Conservation (phyloP, 2,329 filamentous ascomycete genomes). For the Microdochium paspali region DNA sequence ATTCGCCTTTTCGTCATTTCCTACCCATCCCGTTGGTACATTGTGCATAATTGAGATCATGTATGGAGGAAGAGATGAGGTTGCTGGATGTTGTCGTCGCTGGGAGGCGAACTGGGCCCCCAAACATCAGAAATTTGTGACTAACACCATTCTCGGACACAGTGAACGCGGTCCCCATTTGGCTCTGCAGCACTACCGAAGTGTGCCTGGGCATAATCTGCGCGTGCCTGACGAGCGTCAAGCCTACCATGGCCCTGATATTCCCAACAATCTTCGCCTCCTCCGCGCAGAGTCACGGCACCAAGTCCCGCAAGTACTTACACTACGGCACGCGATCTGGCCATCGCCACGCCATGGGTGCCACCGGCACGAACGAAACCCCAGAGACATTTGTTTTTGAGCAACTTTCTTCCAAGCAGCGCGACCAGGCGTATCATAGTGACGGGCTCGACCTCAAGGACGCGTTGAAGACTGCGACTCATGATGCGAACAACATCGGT, state of each 20-base stretch:
- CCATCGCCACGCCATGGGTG: too few relatives aligned
- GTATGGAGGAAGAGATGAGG: too few relatives aligned
- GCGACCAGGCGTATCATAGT: background rate
- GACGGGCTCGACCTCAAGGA: background rate
- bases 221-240: background rate
- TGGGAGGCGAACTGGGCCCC: too few relatives aligned
- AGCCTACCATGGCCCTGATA: background rate
- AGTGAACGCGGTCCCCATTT: background rate
- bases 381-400: background rate
- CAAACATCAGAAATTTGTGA: background rate
- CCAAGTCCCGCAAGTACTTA: background rate
- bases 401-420: background rate
- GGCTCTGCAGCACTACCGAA: background rate
- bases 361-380: too few relatives aligned
- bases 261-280: background rate
- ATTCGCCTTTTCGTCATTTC: too few relatives aligned
- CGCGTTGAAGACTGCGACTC: background rate
- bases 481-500: too few relatives aligned
- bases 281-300: background rate
- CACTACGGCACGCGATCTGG: background rate
- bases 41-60: too few relatives aligned
- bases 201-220: background rate
- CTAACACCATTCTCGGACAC: background rate
- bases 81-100: too few relatives aligned
- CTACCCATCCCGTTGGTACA: too few relatives aligned